These are phyloP conservation scores for Pyrenophora tritici-repentis DNA, from an alignment of 2,329 filamentous ascomycete species.

Conservation along the genomic window DNA sequence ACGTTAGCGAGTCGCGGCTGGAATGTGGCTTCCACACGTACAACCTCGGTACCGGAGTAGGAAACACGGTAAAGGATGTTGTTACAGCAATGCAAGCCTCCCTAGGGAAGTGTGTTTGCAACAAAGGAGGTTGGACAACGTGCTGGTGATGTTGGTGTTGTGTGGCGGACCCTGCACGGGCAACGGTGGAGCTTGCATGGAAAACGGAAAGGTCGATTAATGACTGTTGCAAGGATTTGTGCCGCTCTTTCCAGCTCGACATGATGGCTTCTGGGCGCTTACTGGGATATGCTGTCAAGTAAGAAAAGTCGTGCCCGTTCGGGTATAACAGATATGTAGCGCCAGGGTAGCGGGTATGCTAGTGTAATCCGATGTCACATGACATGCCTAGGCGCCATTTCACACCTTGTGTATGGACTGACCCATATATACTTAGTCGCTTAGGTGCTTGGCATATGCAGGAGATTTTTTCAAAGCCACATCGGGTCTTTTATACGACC, in stretches of 20 bases:
- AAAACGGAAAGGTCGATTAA: conserved; percentile 13
- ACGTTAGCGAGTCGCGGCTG: conserved; percentile 17
- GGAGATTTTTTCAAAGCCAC: background rate
- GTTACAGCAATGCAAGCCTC: conserved; percentile 38
- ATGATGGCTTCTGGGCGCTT: too few species aligned
- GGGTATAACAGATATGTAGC: too few species aligned
- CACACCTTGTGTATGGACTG: too few species aligned
- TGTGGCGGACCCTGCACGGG: conserved; percentile 33
- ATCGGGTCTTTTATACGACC: too few species aligned
- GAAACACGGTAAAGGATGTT: conserved; percentile 41
- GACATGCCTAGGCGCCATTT: too few species aligned
- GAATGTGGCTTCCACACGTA: conserved; percentile 32
- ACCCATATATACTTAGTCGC: too few species aligned
- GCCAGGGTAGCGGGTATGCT: too few species aligned
- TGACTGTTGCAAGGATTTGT: conserved; percentile 4
- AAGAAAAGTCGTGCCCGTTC: too few species aligned
- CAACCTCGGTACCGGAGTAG: conserved; percentile 44
- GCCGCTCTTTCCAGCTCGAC: background rate
- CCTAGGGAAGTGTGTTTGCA: conserved; percentile 57
- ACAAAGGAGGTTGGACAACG: conserved; percentile 28
- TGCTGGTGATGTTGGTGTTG: conserved; percentile 39
- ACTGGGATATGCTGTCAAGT: too few species aligned
- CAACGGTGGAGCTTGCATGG: conserved; percentile 35
- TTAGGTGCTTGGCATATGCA: background rate
- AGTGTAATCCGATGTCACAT: too few species aligned